Base-by-base conservation (phyloP, 2,329 filamentous ascomycete genomes). In the Aspergillus carbonarius region DNA sequence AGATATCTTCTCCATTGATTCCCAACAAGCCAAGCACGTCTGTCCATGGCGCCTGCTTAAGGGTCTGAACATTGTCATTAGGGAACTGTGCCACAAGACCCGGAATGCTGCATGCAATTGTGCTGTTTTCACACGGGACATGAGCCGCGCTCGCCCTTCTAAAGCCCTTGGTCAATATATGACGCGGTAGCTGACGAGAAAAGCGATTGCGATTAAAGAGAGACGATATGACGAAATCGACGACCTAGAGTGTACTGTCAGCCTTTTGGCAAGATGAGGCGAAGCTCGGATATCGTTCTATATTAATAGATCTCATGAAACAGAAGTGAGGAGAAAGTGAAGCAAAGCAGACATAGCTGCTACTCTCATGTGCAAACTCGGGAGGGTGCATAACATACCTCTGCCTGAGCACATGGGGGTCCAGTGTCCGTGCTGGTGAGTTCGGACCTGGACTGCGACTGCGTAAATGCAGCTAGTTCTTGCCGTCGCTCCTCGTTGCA, bases 141-240 rank as follows among this genome's bases (percentile, higher is more conserved):
- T 18, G 39, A 15, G 18, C 17, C 64, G 61, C 20, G 66, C 66
- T 42, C 2, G 75, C 73, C 64, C 82, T 85, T 66, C 88, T 85
- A 67, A 88, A 96, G 23, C 93, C 93, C 79, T 96, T 88, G 66
- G 91, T 93, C 4, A 99, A 83, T 5, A 96, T 69, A 75, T 97
- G 91, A 52, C 85, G 83, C 1, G 89, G 88, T 68, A 83, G 84
- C 51, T 79, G 73, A 59, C 74, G 76, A 27, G 73, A 68, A 18
- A 71, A 71, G 32, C 80, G 77, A 15, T 79, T 75, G 65, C 83
- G 82, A 12, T 83, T 85, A 73, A 96, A 96, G 1, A 96, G 79
- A 9, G 85, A 81, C 85, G 89, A 92, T 42, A 97, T 85, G 27
- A 85, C 83, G 72, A 90, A 92, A 69, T 93, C 88, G 44, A 93